These are phyloP conservation scores for Phytophthora pistaciae DNA, from an alignment of 352 stramenopile species.

Conservation along the genomic window DNA sequence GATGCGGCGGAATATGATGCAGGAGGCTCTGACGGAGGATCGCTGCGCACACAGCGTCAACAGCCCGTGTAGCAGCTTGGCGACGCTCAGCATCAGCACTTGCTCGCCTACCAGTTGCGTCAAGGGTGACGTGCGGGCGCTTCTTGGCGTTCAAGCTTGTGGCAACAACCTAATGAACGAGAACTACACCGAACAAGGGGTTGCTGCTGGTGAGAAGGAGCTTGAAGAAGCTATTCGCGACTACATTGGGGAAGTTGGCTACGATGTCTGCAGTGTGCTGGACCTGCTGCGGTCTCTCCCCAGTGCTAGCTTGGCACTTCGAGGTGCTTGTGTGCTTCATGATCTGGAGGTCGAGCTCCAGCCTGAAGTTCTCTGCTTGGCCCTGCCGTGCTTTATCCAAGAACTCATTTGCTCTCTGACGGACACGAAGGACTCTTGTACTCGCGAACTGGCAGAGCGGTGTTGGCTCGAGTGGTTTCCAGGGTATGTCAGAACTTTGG, in stretches of 20 bases:
- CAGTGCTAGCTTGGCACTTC: background rate
- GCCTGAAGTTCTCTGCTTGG: conserved; percentile 5
- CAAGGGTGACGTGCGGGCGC: background rate
- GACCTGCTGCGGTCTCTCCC: background rate
- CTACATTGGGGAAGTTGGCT: background rate
- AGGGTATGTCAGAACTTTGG: background rate
- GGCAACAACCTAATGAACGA: background rate
- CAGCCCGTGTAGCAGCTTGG: background rate
- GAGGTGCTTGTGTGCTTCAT: background rate
- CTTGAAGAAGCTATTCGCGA: conserved; percentile 1
- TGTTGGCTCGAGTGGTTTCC: conserved; percentile 2
- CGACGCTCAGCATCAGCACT: background rate
- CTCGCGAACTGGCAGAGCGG: background rate
- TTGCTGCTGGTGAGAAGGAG: background rate
- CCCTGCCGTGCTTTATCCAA: conserved; percentile 2
- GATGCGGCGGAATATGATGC: background rate
- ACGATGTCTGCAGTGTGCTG: conserved; percentile 1
- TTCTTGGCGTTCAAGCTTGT: background rate
- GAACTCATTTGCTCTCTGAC: background rate
- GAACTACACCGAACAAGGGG: no score
- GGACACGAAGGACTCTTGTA: background rate
- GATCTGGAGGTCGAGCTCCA: conserved; percentile 7
- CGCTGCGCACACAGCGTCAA: background rate
- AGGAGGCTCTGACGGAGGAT: background rate
- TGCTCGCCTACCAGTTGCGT: background rate